Evolutionary conservation across 2,329 filamentous ascomycete species (phyloP).

Genomic region (Diplodia intermedia): DNA sequence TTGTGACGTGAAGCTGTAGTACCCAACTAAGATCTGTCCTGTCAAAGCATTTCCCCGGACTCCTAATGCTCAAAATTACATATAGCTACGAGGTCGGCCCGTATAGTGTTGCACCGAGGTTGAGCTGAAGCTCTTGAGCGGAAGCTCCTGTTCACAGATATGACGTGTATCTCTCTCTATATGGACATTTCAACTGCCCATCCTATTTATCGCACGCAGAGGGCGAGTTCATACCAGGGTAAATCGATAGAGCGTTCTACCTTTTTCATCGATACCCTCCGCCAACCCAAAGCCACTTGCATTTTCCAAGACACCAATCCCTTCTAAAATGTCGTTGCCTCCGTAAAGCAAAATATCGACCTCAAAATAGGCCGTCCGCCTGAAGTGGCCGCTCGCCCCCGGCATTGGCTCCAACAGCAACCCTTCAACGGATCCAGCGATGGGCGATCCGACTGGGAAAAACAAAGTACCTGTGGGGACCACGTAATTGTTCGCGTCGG

Average conservation of each 20-base stretch:
- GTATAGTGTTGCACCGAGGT: too few relatives aligned
- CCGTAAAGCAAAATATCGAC: not conserved
- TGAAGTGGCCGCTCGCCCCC: not conserved
- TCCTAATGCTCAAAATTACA: too few relatives aligned
- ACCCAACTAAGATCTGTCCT: not conserved
- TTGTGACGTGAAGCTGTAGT: not conserved
- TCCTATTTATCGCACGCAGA: too few relatives aligned
- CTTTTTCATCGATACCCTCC: not conserved
- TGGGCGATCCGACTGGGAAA: not conserved
- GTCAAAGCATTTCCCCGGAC: not conserved
- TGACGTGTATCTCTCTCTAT: too few relatives aligned
- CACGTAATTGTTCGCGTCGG: not conserved
- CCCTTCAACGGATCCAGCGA: constrained; percentile 4
- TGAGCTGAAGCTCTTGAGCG: too few relatives aligned
- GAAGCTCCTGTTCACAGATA: too few relatives aligned
- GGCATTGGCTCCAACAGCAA: not conserved
- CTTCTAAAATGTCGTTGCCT: not conserved
- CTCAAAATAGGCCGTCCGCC: not conserved
- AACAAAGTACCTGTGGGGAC: not conserved
- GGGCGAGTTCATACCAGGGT: constrained; percentile 1
- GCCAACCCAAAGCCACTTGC: not conserved
- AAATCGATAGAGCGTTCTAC: not conserved
- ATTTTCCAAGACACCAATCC: not conserved
- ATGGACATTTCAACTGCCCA: too few relatives aligned
- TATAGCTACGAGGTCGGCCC: too few relatives aligned